These are phyloP conservation scores for Rhizopogon vesiculosus DNA, from an alignment of 768 basidiomycete species.

Conservation along the genomic window DNA sequence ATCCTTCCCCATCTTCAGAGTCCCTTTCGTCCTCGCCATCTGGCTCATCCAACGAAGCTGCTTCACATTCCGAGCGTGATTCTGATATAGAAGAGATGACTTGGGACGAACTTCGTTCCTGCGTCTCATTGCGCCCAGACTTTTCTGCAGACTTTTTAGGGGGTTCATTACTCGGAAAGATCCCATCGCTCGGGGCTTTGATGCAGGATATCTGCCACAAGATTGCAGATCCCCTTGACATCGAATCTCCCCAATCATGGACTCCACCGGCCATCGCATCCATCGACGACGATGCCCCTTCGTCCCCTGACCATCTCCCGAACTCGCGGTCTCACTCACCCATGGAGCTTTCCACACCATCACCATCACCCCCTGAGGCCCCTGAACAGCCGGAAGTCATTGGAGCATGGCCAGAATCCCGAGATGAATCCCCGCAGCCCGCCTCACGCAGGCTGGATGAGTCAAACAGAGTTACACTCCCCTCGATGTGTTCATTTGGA, in stretches of 20 bases:
- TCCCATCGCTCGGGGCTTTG: constrained; percentile 27
- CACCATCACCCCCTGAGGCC: constrained; percentile 20
- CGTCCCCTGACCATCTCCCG: not conserved
- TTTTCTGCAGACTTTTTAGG: constrained; percentile 6
- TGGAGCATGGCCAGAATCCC: constrained; percentile 40
- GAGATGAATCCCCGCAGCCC: constrained; percentile 26
- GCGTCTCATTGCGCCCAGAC: constrained; percentile 13
- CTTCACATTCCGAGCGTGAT: constrained; percentile 30
- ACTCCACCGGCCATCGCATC: constrained; percentile 12
- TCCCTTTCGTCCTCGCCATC: constrained; percentile 42
- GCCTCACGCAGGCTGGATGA: constrained; percentile 1
- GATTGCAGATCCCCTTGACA: constrained; percentile 6
- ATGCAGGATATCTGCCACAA: constrained; percentile 22
- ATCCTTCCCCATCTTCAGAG: constrained; percentile 24
- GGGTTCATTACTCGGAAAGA: constrained; percentile 18
- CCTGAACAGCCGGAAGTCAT: constrained; percentile 34
- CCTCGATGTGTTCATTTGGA: constrained; percentile 1
- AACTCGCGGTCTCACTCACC: constrained; percentile 40
- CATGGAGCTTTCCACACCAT: constrained; percentile 43
- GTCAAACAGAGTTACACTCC: not conserved
- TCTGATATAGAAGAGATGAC: constrained; percentile 54
- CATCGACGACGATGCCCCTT: constrained; percentile 5
- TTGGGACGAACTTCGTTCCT: constrained; percentile 7
- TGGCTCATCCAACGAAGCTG: constrained; percentile 30
- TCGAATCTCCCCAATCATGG: constrained; percentile 7